These are phyloP conservation scores for Opeltia flavorubescens DNA, from an alignment of 495 filamentous ascomycete species.

Conservation along the genomic window DNA sequence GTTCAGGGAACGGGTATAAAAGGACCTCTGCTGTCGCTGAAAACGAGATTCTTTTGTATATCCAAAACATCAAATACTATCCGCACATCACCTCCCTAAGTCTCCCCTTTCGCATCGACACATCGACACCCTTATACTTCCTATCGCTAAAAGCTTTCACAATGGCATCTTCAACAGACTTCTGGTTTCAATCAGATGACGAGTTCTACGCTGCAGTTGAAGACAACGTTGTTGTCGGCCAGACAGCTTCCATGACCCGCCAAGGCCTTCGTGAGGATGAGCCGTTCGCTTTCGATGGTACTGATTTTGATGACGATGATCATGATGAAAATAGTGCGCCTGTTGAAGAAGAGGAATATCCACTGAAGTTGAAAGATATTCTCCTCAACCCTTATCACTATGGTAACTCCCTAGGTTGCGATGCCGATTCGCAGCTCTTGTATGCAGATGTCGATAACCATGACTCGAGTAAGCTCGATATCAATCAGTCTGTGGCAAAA, in stretches of 20 bases:
- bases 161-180: background rate
- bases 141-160: too few relatives aligned
- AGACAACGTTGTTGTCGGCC: background rate
- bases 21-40: background rate
- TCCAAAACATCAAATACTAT: background rate
- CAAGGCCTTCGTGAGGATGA: too few relatives aligned
- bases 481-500: background rate
- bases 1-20: background rate
- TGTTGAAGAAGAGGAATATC: background rate
- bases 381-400: background rate
- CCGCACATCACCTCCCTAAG: too few relatives aligned
- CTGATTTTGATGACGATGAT: background rate
- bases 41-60: background rate
- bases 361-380: background rate
- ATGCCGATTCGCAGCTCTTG: background rate
- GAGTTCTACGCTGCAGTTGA: background rate
- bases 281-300: background rate
- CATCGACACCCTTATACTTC: too few relatives aligned
- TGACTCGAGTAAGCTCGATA: background rate
- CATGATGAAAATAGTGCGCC: too few relatives aligned
- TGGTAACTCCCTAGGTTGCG: background rate
- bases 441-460: background rate
- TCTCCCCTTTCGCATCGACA: too few relatives aligned
- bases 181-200: background rate
- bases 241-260: background rate